A percentile compares a stretch with the other conserved stretches of the same genome.
These are phyloP conservation scores for Pneumocystis jirovecii DNA, from an alignment of 1,139 yeast species.

Conservation along the genomic window DNA sequence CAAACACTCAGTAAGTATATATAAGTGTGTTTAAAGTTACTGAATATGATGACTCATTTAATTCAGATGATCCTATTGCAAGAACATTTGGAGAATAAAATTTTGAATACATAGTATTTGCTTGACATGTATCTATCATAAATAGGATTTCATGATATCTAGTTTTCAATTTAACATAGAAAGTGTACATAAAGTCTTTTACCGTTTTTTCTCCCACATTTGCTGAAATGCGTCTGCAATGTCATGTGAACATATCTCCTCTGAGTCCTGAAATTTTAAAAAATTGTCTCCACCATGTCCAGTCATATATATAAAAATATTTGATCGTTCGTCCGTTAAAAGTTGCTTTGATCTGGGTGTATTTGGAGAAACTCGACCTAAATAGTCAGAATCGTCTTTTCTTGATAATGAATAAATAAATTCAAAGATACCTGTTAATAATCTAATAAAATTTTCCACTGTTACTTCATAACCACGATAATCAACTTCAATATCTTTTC, in stretches of 20 bases:
- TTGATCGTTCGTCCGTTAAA: constrained; percentile 83
- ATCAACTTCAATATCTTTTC: constrained; percentile 89
- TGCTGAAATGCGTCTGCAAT: constrained; percentile 95
- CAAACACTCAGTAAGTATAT: not conserved
- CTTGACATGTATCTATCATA: constrained; percentile 98
- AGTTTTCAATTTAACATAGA: not conserved
- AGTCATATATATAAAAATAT: constrained; percentile 84
- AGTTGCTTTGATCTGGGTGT: constrained; percentile 86
- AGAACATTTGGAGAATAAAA: constrained; percentile 84
- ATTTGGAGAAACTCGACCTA: constrained; percentile 67
- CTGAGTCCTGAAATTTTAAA: constrained; percentile 94
- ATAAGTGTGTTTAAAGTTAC: not conserved
- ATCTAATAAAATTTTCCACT: constrained; percentile 81
- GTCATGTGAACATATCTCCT: constrained; percentile 89
- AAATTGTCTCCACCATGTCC: constrained; percentile 99
- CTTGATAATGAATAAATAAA: constrained; percentile 1
- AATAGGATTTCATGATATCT: constrained; percentile 78
- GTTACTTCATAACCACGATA: constrained; percentile 96
- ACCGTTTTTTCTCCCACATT: constrained; percentile 84
- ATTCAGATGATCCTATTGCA: constrained; percentile 83
- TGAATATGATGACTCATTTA: constrained; percentile 84
- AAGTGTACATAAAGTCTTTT: not conserved
- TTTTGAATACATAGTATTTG: constrained; percentile 90
- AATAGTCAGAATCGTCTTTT: not conserved
- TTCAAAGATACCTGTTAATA: constrained; percentile 47